A percentile compares a stretch with the other conserved stretches of the same genome.
Evolutionary conservation across 495 filamentous ascomycete species (phyloP).

Genomic region (Hypoxylon cercidicola): DNA sequence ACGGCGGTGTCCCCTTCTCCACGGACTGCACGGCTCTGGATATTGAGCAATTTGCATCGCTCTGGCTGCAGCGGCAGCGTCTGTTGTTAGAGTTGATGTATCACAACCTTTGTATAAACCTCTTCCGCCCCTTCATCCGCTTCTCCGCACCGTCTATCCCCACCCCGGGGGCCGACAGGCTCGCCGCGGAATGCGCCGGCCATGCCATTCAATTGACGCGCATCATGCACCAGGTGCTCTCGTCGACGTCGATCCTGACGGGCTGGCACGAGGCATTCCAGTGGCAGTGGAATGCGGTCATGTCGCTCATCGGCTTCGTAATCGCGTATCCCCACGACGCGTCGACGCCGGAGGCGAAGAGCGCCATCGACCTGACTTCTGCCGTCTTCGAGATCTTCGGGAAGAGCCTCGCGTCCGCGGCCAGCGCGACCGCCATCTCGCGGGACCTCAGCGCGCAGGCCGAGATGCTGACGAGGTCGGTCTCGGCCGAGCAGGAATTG

Average conservation of each 20-base stretch:
- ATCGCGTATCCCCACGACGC: conserved; percentile 53
- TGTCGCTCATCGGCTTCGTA: conserved; percentile 61
- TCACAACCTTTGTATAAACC: conserved; percentile 57
- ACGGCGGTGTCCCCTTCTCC: conserved; percentile 53
- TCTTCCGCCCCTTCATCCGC: conserved; percentile 61
- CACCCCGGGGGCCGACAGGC: conserved; percentile 40
- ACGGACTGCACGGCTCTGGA: conserved; percentile 50
- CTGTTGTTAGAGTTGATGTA: conserved; percentile 63
- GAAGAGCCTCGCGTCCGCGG: conserved; percentile 55
- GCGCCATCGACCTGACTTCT: conserved; percentile 52
- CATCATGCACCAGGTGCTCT: conserved; percentile 63
- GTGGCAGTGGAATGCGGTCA: conserved; percentile 64
- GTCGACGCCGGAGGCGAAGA: conserved; percentile 46
- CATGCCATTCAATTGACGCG: conserved; percentile 62
- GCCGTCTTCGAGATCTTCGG: conserved; percentile 59
- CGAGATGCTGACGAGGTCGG: conserved; percentile 21
- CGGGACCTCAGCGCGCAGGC: conserved; percentile 33
- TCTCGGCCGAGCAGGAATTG: conserved; percentile 4
- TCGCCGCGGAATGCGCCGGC: conserved; percentile 52
- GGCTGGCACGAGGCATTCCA: conserved; percentile 64
- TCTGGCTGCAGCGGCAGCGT: conserved; percentile 61
- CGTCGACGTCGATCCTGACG: conserved; percentile 53
- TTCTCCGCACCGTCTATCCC: conserved; percentile 37
- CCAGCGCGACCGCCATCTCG: conserved; percentile 55
- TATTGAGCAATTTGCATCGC: conserved; percentile 52